Evolutionary conservation across 306 rosid species (phyloP), one percentile per base, ranked within the genome.

Genomic region (Cicer pinnatifidum): DNA sequence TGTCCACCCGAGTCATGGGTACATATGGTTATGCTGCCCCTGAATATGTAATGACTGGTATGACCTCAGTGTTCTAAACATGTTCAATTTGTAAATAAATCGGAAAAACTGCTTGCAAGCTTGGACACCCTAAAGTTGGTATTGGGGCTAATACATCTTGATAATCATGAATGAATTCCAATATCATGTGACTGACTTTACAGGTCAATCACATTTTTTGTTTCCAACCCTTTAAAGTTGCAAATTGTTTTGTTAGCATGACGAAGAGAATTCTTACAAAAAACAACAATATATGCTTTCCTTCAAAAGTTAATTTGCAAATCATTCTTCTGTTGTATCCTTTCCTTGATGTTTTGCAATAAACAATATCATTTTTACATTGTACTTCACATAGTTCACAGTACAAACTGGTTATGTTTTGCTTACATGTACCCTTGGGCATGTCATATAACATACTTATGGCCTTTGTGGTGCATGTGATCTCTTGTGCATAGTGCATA

Each of bases 21-120:
- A 93, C 98, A 71, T 93, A 93, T 80, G 98, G 98, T 53, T 93
- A 93, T 85, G 98, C 98, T 45, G 98, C 98, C 45, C 98, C 98
- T 39, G 98, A 93, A 78, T 93, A 93, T 76, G 98, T 93, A 63
- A 93, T 93, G 98, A 93, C 98, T 82, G 98, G 98, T 93, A 90
- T 63, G 86, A 17, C 33, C 44, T 74, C 71, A 68, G 52, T 60
- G 15, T 80, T 61, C 57, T 63, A 9, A 39, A 73, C 48, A 40
- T 70, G 23, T 59, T 76, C 38, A 15, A 75, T 78, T 60, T 44
- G 57, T 81, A 43, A 17, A 12, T 69, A 13, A 53, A 60, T 56
- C 47, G 50, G 65, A 72, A 67, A 33, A 17, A 3, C 60, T 73
- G 8, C 71, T 48, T 77, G 62, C 40, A 73, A 76, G 23, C 60